A percentile compares a stretch with the other conserved stretches of the same genome.
phyloP scores from a whole-genome alignment of 1,284 basidiomycete species.

The Lentinus polychrous region DNA sequence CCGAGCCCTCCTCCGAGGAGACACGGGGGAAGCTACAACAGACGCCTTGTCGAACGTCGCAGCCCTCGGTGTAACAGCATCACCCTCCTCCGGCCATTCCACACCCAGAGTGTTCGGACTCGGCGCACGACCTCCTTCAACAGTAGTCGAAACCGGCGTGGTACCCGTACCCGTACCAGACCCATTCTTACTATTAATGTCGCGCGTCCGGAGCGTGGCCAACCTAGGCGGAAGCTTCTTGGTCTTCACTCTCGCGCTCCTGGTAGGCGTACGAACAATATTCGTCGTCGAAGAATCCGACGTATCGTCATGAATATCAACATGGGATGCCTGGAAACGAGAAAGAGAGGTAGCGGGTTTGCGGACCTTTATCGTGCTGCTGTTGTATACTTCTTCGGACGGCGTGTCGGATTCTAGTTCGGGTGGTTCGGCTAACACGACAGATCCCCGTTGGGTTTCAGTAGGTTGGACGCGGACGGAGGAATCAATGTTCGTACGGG shows the following conservation, averaged over 20 bases:
- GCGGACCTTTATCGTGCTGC: constrained; percentile 25
- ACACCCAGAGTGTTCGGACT: constrained; percentile 37
- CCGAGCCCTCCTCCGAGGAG: constrained; percentile 32
- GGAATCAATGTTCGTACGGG: constrained; percentile 13
- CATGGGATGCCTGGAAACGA: constrained; percentile 16
- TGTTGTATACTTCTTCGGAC: constrained; percentile 18
- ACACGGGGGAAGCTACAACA: constrained; percentile 25
- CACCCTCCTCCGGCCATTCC: constrained; percentile 49
- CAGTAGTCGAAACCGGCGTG: constrained; percentile 6
- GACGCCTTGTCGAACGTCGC: constrained; percentile 35
- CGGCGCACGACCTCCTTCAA: constrained; percentile 24
- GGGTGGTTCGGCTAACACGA: constrained; percentile 30
- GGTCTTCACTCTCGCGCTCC: constrained; percentile 35
- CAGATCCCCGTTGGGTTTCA: constrained; percentile 29
- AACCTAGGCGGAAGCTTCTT: constrained; percentile 42
- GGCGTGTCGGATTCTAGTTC: constrained; percentile 10
- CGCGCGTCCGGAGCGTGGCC: constrained; percentile 37
- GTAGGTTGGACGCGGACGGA: constrained; percentile 22
- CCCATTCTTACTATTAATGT: constrained; percentile 21
- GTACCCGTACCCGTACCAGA: constrained; percentile 1
- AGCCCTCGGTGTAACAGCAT: constrained; percentile 51
- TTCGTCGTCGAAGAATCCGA: constrained; percentile 43
- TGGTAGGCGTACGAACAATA: constrained; percentile 25
- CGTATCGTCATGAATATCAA: constrained; percentile 25
- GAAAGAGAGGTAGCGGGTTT: constrained; percentile 33